Evolutionary conservation across 1,284 basidiomycete species (phyloP).

Genomic region (Boletus smithii): DNA sequence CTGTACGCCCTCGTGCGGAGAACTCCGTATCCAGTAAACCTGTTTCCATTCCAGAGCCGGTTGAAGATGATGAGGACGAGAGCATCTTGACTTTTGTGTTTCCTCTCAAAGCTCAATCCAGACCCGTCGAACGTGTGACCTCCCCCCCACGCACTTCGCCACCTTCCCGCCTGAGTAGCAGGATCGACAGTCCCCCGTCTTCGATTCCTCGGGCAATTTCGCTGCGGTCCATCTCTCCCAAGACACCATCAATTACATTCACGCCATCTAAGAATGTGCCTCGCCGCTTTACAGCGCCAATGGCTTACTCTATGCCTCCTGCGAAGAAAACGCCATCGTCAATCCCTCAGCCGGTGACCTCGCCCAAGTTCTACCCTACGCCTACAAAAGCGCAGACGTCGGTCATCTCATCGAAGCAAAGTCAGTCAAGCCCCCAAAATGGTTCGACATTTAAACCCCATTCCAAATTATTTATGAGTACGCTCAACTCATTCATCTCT

Average conservation of each 20-base stretch:
- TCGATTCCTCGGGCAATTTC: conserved; percentile 49
- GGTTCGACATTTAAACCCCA: conserved; percentile 57
- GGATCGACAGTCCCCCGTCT: conserved; percentile 40
- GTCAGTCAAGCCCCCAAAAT: conserved; percentile 38
- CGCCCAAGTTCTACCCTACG: conserved; percentile 34
- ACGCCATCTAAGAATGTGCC: conserved; percentile 24
- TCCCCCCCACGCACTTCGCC: conserved; percentile 25
- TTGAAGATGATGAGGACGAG: conserved; percentile 35
- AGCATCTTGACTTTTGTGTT: conserved; percentile 24
- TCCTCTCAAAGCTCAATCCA: conserved; percentile 15
- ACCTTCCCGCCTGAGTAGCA: conserved; percentile 11
- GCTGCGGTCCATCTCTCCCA: conserved; percentile 35
- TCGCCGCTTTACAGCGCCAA: conserved; percentile 21
- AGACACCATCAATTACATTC: conserved; percentile 25
- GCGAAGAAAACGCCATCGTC: conserved; percentile 51
- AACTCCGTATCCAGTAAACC: conserved; percentile 5
- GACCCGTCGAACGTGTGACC: conserved; percentile 9
- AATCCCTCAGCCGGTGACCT: conserved; percentile 48
- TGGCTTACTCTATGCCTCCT: conserved; percentile 38
- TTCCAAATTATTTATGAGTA: conserved; percentile 44
- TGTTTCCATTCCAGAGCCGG: conserved; percentile 19
- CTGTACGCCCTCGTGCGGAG: conserved; percentile 9
- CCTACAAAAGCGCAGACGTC: conserved; percentile 20
- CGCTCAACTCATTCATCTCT: conserved; percentile 49
- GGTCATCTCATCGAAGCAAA: conserved; percentile 29